Base-by-base conservation (phyloP, 441 rosid species). In the Flueggea neowawraea region DNA sequence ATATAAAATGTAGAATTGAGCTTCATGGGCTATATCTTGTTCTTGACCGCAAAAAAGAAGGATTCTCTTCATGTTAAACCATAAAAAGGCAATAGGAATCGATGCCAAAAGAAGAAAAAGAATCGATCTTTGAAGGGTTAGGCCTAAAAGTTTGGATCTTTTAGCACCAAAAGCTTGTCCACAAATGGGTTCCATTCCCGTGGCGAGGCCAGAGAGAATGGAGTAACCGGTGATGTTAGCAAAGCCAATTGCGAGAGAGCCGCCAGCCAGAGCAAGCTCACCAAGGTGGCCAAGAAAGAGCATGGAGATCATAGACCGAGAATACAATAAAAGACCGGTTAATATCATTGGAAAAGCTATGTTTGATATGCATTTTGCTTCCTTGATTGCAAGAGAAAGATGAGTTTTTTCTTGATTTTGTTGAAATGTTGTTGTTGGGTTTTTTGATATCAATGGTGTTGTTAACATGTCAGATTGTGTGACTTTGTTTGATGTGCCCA, bases 101-200 rank as follows among this genome's bases (percentile, higher is more conserved):
- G 98, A 88, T 22, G 75, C 71, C 31, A 82, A 61, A 62, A 88
- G 64, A 48, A 93, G 97, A 63, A 93, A 43, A 56, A 90, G 86
- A 43, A 78, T 73, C 4, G 96, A 82, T 72, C 88, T 76, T 67
- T 90, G 96, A 77, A 90, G 60, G 59, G 94, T 77, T 39, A 85
- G 82, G 65, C 94, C 96, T 4, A 90, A 80, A 63, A 88, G 82
- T 65, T 82, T 77, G 65, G 71, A 84, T 64, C 82, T 84, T 76
- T 79, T 84, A 52, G 98, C 98, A 55, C 96, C 98, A 77, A 86
- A 90, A 67, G 97, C 96, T 70, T 90, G 98, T 12, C 92, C 94
- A 15, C 98, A 93, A 54, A 90, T 90, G 62, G 98, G 91, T 64
- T 93, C 98, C 98, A 93, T 93, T 16, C 98, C 98, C 73, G 74